Evolutionary conservation across 306 rosid genomes (phyloP), one percentile per base, ranked within the genome.

Genomic region (Prunus dulcis): DNA sequence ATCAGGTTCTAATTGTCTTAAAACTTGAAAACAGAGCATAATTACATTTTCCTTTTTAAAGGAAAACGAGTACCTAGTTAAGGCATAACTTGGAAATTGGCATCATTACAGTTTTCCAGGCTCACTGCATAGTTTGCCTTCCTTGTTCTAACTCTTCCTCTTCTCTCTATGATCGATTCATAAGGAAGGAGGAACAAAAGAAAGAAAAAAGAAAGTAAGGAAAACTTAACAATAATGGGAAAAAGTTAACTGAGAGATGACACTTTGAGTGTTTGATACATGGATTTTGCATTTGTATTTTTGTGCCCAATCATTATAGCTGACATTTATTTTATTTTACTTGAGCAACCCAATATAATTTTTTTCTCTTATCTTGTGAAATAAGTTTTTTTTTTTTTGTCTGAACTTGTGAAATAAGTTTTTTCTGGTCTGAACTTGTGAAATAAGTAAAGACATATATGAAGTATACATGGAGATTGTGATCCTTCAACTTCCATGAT

Each of bases 401-500:
- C 1, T 23, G 25, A 23, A 23, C 25, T 23, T 34, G 7, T 34
- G 34, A 30, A 30, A 30, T 32, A 4, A 32, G 34, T 34, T 34
- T 34, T 34, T 34, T 34, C 6, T 6, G 38, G 43, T 38, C 43
- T 38, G 0, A 7, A 38, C 46, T 60, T 17, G 3, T 15, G 55
- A 25, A 43, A 72, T 5, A 61, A 27, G n/a, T 43, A 72, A 72
- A 57, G 66, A 56, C 13, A 72, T 12, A 57, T 34, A 34, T 34
- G 22, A 55, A 34, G 22, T n/a, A 3, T 1, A 46, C 7, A 22
- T 23, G 19, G 34, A 13, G 8, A 46, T 25, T 73, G 68, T 8
- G 58, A 51, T 60, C 55, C 67, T 73, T 58, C 69, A 43, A 23
- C 46, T 45, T 58, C 67, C 55, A 22, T 58, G 52, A 72, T 38